Conservation (phyloP, 345 rosid species). For the Cardiospermum halicacabum region DNA sequence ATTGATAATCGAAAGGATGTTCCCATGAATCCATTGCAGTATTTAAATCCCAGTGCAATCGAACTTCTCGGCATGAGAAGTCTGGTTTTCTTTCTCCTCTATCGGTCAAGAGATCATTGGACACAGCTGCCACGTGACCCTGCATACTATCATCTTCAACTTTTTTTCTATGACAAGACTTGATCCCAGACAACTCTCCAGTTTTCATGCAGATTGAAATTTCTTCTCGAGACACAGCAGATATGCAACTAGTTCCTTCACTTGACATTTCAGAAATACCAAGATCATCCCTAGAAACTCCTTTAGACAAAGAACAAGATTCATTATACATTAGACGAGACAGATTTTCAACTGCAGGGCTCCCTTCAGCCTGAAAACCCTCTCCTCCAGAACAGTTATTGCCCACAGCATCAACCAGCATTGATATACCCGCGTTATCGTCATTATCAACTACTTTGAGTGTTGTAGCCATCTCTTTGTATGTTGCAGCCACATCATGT, state of each 20-base stretch:
- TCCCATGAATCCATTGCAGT: constrained; percentile 18
- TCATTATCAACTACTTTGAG: constrained; percentile 9
- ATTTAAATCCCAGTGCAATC: constrained; percentile 24
- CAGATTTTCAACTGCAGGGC: constrained; percentile 15
- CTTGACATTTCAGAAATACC: constrained; percentile 10
- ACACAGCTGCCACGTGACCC: constrained; percentile 2
- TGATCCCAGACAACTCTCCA: background rate
- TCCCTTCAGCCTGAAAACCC: constrained; percentile 1
- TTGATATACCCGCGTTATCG: constrained; percentile 17
- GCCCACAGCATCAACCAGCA: constrained; percentile 19
- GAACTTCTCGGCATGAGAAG: constrained; percentile 4
- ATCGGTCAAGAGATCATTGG: background rate
- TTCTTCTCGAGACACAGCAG: constrained; percentile 14
- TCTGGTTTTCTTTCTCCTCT: constrained; percentile 4
- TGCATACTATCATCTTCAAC: background rate
- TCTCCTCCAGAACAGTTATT: constrained; percentile 14
- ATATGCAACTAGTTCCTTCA: constrained; percentile 12
- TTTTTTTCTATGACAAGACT: background rate
- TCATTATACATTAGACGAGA: constrained; percentile 1
- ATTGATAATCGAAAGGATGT: constrained; percentile 5
- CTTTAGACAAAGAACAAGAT: constrained; percentile 6
- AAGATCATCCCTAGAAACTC: constrained; percentile 9
- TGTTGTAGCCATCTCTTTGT: background rate
- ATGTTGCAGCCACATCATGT: constrained; percentile 4
- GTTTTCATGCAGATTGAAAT: background rate